A percentile compares a stretch with the other conserved stretches of the same genome.
phyloP scores from a whole-genome alignment of 2,329 filamentous ascomycete species.

The Dissoconium aciculare region DNA sequence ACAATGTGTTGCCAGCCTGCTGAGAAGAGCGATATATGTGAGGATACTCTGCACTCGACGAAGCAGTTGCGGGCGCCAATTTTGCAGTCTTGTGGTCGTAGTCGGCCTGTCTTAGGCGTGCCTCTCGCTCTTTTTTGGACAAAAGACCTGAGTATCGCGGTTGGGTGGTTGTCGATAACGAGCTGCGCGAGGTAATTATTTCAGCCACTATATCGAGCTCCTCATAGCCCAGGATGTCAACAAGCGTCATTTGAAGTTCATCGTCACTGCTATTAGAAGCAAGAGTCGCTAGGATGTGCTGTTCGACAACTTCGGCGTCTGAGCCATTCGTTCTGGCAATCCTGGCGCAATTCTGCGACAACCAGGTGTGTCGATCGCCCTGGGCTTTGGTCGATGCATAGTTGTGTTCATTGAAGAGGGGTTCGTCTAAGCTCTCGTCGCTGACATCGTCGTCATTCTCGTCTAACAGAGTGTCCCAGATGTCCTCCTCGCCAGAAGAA shows the following conservation, averaged over 20 bases:
- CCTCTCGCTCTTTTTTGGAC: conserved; percentile 62
- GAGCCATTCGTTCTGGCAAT: conserved; percentile 52
- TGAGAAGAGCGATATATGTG: conserved; percentile 73
- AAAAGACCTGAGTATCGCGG: conserved; percentile 41
- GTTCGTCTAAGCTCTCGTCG: conserved; percentile 44
- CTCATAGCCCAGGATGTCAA: conserved; percentile 82
- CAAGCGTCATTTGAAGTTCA: conserved; percentile 78
- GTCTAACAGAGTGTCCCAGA: conserved; percentile 85
- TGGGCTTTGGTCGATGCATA: conserved; percentile 31
- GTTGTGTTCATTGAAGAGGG: conserved; percentile 10
- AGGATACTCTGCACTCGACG: conserved; percentile 64
- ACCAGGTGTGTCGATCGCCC: conserved; percentile 45
- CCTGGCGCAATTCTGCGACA: conserved; percentile 51
- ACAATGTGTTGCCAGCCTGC: conserved; percentile 73
- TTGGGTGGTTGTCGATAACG: conserved; percentile 39
- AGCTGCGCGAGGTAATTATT: conserved; percentile 60
- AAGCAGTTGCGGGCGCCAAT: conserved; percentile 55
- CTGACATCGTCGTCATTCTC: conserved; percentile 51
- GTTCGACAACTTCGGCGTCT: conserved; percentile 53
- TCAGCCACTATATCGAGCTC: conserved; percentile 89
- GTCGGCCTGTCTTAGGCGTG: conserved; percentile 60
- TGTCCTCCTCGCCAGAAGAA: conserved; percentile 51
- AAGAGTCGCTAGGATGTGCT: conserved; percentile 63
- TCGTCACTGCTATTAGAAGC: conserved; percentile 57
- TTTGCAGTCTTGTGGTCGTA: conserved; percentile 65